phyloP scores from a whole-genome alignment of 352 stramenopile species.

The Phytophthora cactorum region DNA sequence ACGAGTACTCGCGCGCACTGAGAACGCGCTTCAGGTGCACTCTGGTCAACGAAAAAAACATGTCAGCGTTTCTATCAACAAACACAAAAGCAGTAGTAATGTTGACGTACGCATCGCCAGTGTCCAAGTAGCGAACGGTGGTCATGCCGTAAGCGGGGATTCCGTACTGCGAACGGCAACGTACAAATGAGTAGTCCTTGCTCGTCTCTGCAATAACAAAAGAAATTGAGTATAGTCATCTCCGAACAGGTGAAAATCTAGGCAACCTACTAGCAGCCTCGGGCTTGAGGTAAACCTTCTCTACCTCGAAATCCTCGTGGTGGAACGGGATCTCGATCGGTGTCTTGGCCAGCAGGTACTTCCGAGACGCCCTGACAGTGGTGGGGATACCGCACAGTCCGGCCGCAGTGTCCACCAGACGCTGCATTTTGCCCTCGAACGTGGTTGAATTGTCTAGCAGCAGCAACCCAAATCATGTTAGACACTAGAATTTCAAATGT shows the following conservation, averaged over 20 bases:
- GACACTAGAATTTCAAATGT: not conserved
- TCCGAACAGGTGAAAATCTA: not conserved
- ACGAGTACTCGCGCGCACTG: conserved; percentile 84
- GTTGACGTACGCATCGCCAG: conserved; percentile 72
- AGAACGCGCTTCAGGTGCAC: conserved; percentile 87
- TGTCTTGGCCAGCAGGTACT: conserved; percentile 68
- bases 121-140: conserved; percentile 80
- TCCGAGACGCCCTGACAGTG: conserved; percentile 78
- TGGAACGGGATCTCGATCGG: conserved; percentile 73
- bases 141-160: conserved; percentile 89
- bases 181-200: conserved; percentile 89
- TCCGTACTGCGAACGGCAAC: conserved; percentile 84
- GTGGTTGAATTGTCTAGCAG: conserved; percentile 79
- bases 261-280: conserved; percentile 54
- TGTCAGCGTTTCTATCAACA: conserved; percentile 4
- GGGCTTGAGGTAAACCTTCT: conserved; percentile 86
- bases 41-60: conserved; percentile 30
- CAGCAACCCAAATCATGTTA: not conserved
- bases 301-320: conserved; percentile 87
- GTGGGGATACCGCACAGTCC: conserved; percentile 76
- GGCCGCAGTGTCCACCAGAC: conserved; percentile 81
- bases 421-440: conserved; percentile 90
- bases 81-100: not conserved
- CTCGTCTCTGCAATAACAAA: conserved; percentile 51
- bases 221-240: conserved; percentile 1